These are phyloP conservation scores for Fraxinus floribunda DNA, from an alignment of 305 asterid species.

Conservation along the genomic window DNA sequence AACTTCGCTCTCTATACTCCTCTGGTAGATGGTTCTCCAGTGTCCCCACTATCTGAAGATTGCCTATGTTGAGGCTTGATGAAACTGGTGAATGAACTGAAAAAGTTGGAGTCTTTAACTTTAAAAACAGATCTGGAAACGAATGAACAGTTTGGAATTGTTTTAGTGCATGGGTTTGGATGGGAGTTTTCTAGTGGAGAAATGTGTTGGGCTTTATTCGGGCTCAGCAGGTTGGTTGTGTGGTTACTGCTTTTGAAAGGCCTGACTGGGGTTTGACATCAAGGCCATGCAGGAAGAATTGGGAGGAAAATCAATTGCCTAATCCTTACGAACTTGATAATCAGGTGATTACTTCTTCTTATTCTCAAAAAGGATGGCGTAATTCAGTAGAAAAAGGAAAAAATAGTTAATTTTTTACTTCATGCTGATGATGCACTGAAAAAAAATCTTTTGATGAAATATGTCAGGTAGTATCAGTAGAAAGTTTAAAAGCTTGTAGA, in stretches of 20 bases:
- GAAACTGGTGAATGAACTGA: constrained; percentile 45
- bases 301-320: constrained; percentile 52
- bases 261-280: constrained; percentile 99
- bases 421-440: neutral
- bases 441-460: neutral
- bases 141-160: constrained; percentile 34
- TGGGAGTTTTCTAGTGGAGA: constrained; percentile 93
- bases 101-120: constrained; percentile 43
- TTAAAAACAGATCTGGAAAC: constrained; percentile 48
- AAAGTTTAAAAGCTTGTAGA: neutral
- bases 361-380: neutral
- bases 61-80: constrained; percentile 66
- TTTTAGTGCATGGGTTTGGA: constrained; percentile 76
- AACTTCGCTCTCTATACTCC: constrained; percentile 71
- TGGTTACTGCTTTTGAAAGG: constrained; percentile 86
- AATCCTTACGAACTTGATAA: constrained; percentile 60
- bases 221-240: constrained; percentile 70
- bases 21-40: constrained; percentile 60
- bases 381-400: neutral
- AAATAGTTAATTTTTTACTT: neutral
- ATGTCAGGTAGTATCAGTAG: neutral
- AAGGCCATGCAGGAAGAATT: constrained; percentile 75
- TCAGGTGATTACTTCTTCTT: constrained; percentile 49
- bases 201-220: constrained; percentile 57
- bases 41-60: constrained; percentile 66